These are phyloP conservation scores for Pseudogymnoascus sp. DNA, from an alignment of 2,329 filamentous ascomycete species.

Conservation along the genomic window DNA sequence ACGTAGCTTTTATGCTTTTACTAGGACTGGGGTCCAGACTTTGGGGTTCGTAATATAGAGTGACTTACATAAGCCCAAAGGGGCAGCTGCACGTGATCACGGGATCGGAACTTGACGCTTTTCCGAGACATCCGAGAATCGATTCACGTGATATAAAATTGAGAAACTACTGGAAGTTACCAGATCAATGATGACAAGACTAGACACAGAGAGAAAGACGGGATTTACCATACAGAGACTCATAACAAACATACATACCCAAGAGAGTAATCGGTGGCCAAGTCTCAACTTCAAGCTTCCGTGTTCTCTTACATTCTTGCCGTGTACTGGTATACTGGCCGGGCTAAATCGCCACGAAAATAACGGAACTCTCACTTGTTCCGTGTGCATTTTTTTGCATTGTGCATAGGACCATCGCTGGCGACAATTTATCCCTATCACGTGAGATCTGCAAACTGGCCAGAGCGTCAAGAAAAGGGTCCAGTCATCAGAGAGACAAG, in stretches of 20 bases:
- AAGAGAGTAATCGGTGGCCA: background rate
- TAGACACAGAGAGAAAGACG: background rate
- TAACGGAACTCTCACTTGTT: background rate
- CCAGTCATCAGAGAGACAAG: background rate
- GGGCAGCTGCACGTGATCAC: background rate
- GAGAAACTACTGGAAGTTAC: constrained; percentile 2
- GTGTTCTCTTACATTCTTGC: background rate
- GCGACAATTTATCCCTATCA: background rate
- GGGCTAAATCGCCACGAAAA: background rate
- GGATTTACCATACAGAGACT: background rate
- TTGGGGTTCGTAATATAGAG: background rate
- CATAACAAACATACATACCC: background rate
- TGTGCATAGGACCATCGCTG: background rate
- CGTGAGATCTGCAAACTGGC: background rate
- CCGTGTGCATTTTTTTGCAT: background rate
- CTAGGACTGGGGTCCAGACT: background rate
- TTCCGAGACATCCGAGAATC: background rate
- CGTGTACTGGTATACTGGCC: background rate
- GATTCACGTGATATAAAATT: background rate
- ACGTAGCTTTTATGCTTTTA: background rate
- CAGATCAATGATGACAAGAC: background rate
- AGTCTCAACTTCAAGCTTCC: background rate
- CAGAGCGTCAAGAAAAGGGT: background rate
- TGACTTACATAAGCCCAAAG: background rate
- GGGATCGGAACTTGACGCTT: background rate